These are phyloP conservation scores for Carallia pectinifolia DNA, from an alignment of 345 rosid species.

Conservation along the genomic window DNA sequence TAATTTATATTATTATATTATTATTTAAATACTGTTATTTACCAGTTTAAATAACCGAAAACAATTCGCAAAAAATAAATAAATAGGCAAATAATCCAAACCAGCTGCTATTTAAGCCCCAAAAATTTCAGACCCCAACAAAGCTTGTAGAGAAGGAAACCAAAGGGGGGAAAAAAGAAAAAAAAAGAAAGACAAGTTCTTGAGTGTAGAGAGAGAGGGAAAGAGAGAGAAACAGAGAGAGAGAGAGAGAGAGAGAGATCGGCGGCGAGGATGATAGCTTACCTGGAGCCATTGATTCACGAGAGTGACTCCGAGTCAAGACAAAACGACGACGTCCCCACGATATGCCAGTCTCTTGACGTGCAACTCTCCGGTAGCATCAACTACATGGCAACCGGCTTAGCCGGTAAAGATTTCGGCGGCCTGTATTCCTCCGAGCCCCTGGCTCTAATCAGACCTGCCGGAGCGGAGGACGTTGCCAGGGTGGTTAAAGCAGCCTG, in stretches of 20 bases:
- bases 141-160: neutral
- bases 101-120: slow-evolving; percentile 24
- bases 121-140: neutral
- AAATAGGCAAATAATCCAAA: slow-evolving; percentile 4
- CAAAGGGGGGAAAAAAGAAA: neutral
- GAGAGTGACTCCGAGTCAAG: slow-evolving; percentile 65
- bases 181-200: neutral
- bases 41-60: too few species aligned
- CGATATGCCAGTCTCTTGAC: slow-evolving; percentile 44
- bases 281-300: slow-evolving; percentile 56
- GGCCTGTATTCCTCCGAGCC: slow-evolving; percentile 63
- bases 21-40: too few species aligned
- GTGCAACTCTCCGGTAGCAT: slow-evolving; percentile 45
- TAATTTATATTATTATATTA: too few species aligned
- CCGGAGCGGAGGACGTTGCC: slow-evolving; percentile 64
- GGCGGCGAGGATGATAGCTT: slow-evolving; percentile 63
- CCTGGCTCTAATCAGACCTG: slow-evolving; percentile 58
- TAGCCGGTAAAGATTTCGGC: slow-evolving; percentile 75
- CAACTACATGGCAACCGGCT: slow-evolving; percentile 31
- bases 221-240: neutral
- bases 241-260: neutral
- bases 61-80: too few species aligned
- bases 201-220: neutral
- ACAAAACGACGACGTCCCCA: slow-evolving; percentile 37
- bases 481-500: slow-evolving; percentile 48